These are phyloP conservation scores for Mytilinidion resinicola DNA, from an alignment of 495 filamentous ascomycete species.

Conservation along the genomic window DNA sequence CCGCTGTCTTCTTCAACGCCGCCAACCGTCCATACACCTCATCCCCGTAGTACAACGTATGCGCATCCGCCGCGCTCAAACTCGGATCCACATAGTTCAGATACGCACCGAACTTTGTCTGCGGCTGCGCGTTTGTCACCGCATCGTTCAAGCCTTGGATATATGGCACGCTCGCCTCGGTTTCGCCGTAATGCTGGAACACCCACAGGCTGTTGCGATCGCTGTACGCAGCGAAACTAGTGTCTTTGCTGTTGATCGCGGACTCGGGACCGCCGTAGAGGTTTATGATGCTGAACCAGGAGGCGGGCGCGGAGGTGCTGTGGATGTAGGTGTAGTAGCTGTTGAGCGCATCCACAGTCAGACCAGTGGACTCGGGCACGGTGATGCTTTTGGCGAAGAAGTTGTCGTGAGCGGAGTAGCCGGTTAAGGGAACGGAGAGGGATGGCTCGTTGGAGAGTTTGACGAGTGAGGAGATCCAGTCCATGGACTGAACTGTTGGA, in stretches of 20 bases:
- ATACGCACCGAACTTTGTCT: constrained; percentile 45
- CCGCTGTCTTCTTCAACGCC: constrained; percentile 48
- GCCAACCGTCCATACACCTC: constrained; percentile 40
- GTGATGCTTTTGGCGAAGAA: constrained; percentile 50
- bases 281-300: constrained; percentile 26
- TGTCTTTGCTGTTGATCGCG: constrained; percentile 18
- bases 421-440: constrained; percentile 27
- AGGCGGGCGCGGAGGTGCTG: background rate
- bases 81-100: constrained; percentile 66
- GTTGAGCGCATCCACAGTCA: constrained; percentile 36
- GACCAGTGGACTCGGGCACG: constrained; percentile 27
- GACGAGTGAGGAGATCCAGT: constrained; percentile 18
- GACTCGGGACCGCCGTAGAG: constrained; percentile 26
- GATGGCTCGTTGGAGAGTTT: constrained; percentile 16
- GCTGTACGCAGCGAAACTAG: constrained; percentile 41
- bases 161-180: constrained; percentile 38
- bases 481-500: constrained; percentile 1
- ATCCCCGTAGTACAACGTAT: constrained; percentile 52
- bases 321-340: constrained; percentile 37
- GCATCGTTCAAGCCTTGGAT: constrained; percentile 38
- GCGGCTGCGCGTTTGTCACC: constrained; percentile 27
- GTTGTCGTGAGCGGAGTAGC: constrained; percentile 38
- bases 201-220: constrained; percentile 43
- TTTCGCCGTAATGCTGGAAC: constrained; percentile 30
- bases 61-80: constrained; percentile 42